Conservation (phyloP, 2,329 filamentous ascomycete genomes). For the Fusarium beomiforme region DNA sequence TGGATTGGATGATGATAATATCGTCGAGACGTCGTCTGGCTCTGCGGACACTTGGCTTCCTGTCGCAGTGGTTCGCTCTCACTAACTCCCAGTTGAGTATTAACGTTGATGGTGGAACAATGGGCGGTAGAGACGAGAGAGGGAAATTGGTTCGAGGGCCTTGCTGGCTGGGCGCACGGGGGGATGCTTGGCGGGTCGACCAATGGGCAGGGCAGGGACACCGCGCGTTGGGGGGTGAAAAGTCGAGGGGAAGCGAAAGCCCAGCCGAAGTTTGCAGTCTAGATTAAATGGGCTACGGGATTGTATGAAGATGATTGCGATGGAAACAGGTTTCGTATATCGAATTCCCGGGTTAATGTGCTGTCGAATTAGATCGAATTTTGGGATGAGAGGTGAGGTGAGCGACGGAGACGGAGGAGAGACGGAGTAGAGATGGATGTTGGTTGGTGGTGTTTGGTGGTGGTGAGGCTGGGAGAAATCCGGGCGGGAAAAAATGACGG, state of each 20-base stretch:
- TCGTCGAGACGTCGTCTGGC: conserved; percentile 21
- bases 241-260: conserved; percentile 14
- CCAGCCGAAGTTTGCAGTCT: not conserved
- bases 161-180: conserved; percentile 43
- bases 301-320: conserved; percentile 37
- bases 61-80: conserved; percentile 3
- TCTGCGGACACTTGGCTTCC: conserved; percentile 11
- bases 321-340: conserved; percentile 20
- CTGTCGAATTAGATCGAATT: conserved; percentile 21
- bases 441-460: not conserved
- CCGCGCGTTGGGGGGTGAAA: conserved; percentile 26
- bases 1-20: conserved; percentile 6
- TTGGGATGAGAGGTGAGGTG: conserved; percentile 16
- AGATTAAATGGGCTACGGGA: conserved; percentile 11
- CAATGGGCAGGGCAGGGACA: conserved; percentile 36
- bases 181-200: conserved; percentile 41
- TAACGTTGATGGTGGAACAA: conserved; percentile 33
- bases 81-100: conserved; percentile 29
- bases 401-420: conserved; percentile 20
- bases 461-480: conserved; percentile 42
- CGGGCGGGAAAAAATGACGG: conserved; percentile 36
- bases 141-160: conserved; percentile 43
- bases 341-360: conserved; percentile 18
- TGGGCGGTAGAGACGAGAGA: conserved; percentile 32
- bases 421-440: not conserved